Conservation (phyloP, 352 stramenopile species). For the Globisporangium okanoganense region DNA sequence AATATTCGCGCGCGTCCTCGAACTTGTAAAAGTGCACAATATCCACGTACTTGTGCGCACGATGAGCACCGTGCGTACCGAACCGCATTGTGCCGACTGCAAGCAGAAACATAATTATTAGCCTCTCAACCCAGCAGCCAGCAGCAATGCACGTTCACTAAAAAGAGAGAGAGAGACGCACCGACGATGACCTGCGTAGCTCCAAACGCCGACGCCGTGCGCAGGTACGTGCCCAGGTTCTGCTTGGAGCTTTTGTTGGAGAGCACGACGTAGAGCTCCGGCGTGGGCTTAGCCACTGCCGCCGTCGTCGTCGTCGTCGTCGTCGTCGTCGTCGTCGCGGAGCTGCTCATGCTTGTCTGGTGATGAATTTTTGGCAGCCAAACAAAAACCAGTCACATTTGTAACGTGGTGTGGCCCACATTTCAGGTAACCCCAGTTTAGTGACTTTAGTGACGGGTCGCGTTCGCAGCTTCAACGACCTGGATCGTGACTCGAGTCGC, state of each 20-base stretch:
- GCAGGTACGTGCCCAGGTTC: conserved; percentile 77
- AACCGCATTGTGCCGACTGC: conserved; percentile 75
- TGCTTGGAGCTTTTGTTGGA: conserved; percentile 69
- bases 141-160: background rate
- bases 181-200: conserved; percentile 70
- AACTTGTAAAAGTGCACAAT: conserved; percentile 73
- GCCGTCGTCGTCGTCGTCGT: too few species aligned
- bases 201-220: conserved; percentile 71
- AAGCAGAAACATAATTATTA: background rate
- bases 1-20: conserved; percentile 46
- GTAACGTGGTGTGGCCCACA: background rate
- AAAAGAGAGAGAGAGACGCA: conserved; percentile 18
- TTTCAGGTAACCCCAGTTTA: background rate
- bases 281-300: background rate
- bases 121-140: background rate
- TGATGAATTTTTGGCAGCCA: background rate
- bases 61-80: conserved; percentile 69
- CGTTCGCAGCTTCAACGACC: conserved; percentile 7
- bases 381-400: background rate
- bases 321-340: background rate
- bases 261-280: conserved; percentile 66
- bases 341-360: conserved; percentile 13
- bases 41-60: conserved; percentile 79
- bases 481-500: conserved; percentile 29
- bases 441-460: conserved; percentile 10